phyloP scores from a whole-genome alignment of 495 filamentous ascomycete species.

The Apodospora peruviana region DNA sequence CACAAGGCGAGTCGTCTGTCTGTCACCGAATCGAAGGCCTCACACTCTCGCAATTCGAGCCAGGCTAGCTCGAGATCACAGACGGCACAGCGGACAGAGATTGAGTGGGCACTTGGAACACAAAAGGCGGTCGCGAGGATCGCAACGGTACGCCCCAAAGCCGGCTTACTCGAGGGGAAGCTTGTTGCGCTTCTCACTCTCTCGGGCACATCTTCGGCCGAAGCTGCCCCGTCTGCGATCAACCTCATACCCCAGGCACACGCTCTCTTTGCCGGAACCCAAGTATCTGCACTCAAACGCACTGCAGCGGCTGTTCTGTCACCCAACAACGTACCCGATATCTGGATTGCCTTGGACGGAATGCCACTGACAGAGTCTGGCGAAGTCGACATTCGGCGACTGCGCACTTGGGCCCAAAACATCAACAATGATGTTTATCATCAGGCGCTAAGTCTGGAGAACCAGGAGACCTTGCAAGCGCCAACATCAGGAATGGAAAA shows the following conservation, averaged over 20 bases:
- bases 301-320: constrained; percentile 21
- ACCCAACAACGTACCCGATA: constrained; percentile 25
- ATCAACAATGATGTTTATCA: constrained; percentile 39
- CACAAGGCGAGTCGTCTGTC: constrained; percentile 15
- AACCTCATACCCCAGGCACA: constrained; percentile 32
- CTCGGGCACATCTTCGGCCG: constrained; percentile 15
- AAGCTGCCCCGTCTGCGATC: constrained; percentile 23
- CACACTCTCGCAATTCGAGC: constrained; percentile 17
- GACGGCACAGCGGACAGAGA: constrained; percentile 15
- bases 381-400: constrained; percentile 33
- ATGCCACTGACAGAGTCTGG: constrained; percentile 38
- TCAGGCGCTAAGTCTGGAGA: constrained; percentile 35
- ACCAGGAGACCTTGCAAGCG: constrained; percentile 25
- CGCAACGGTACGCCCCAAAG: constrained; percentile 38
- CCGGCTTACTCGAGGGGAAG: constrained; percentile 40
- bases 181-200: constrained; percentile 39
- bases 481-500: constrained; percentile 33
- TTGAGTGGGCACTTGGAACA: constrained; percentile 21
- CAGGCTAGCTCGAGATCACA: constrained; percentile 13
- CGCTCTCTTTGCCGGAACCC: constrained; percentile 30
- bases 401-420: constrained; percentile 46
- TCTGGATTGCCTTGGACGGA: constrained; percentile 38
- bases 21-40: neutral
- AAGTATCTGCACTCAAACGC: constrained; percentile 28
- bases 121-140: constrained; percentile 28